A percentile compares a stretch with the other conserved stretches of the same genome.
Evolutionary conservation across 2,329 filamentous ascomycete species (phyloP).

Genomic region (Penicillium aurantiogriseum): DNA sequence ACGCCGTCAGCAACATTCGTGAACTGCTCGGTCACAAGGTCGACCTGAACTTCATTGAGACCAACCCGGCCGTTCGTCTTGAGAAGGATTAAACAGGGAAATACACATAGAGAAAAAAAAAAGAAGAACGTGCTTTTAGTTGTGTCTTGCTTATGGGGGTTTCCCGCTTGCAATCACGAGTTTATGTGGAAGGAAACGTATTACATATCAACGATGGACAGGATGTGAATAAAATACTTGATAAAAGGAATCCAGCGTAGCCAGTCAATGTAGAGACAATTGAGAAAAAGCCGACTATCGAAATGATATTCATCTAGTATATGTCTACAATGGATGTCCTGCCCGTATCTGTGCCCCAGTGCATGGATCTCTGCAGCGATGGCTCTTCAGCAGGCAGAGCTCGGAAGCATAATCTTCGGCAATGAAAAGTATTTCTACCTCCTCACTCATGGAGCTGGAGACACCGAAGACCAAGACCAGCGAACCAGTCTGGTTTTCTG

Average conservation of each 20-base stretch:
- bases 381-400: slow-evolving; percentile 62
- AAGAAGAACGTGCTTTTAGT: slow-evolving; percentile 17
- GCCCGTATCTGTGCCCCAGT: slow-evolving; percentile 68
- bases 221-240: slow-evolving; percentile 21
- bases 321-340: slow-evolving; percentile 47
- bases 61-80: slow-evolving; percentile 84
- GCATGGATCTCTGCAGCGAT: slow-evolving; percentile 56
- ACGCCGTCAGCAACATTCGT: slow-evolving; percentile 82
- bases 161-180: slow-evolving; percentile 19
- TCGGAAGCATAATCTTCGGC: slow-evolving; percentile 36
- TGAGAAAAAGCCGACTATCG: background rate
- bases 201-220: slow-evolving; percentile 23
- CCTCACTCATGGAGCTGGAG: slow-evolving; percentile 41
- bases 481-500: slow-evolving; percentile 22
- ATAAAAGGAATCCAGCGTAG: background rate
- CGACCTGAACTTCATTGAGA: slow-evolving; percentile 87
- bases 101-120: background rate
- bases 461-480: slow-evolving; percentile 24
- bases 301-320: background rate
- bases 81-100: slow-evolving; percentile 66
- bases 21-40: slow-evolving; percentile 94
- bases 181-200: slow-evolving; percentile 24
- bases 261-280: background rate
- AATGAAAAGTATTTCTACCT: slow-evolving; percentile 39
- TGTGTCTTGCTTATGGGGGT: slow-evolving; percentile 18